A percentile compares a stretch with the other conserved stretches of the same genome.
Conservation (phyloP, 192 early-diverging fungal species). For the Geranomyces michiganensis region DNA sequence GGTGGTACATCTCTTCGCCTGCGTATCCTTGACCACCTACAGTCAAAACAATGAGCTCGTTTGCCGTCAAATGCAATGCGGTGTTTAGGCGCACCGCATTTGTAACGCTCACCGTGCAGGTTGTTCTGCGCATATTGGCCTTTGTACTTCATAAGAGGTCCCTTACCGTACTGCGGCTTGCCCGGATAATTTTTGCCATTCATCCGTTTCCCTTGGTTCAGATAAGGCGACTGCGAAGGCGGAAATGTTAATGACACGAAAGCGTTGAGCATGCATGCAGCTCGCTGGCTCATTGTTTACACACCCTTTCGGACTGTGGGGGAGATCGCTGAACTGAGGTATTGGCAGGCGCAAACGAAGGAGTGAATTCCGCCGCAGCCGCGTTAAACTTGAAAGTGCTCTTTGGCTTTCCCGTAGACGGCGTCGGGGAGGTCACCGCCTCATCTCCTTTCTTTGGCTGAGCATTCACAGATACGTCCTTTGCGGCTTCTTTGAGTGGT, state of each 20-base stretch:
- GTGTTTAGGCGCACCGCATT: background rate
- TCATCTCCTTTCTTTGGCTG: slow-evolving; percentile 16
- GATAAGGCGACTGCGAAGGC: slow-evolving; percentile 18
- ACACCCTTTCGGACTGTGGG: background rate
- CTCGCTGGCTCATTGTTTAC: background rate
- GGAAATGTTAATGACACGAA: too few species aligned
- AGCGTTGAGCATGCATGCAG: too few species aligned
- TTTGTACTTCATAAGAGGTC: background rate
- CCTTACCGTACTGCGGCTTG: slow-evolving; percentile 23
- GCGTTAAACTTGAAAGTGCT: slow-evolving; percentile 49
- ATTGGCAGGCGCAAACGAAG: slow-evolving; percentile 1
- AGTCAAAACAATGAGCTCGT: background rate
- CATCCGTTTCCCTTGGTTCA: slow-evolving; percentile 8
- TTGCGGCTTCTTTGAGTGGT: background rate
- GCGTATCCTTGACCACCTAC: background rate
- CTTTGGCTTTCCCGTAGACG: slow-evolving; percentile 26
- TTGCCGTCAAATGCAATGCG: background rate
- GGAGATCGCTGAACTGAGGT: background rate
- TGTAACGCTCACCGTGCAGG: background rate
- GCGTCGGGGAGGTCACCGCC: slow-evolving; percentile 8
- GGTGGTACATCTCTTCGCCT: slow-evolving; percentile 30
- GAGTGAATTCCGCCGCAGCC: slow-evolving; percentile 48
- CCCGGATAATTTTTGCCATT: background rate
- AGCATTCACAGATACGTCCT: background rate
- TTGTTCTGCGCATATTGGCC: background rate